phyloP scores from a whole-genome alignment of 495 filamentous ascomycete species.

The Hypoxylon fuscum region DNA sequence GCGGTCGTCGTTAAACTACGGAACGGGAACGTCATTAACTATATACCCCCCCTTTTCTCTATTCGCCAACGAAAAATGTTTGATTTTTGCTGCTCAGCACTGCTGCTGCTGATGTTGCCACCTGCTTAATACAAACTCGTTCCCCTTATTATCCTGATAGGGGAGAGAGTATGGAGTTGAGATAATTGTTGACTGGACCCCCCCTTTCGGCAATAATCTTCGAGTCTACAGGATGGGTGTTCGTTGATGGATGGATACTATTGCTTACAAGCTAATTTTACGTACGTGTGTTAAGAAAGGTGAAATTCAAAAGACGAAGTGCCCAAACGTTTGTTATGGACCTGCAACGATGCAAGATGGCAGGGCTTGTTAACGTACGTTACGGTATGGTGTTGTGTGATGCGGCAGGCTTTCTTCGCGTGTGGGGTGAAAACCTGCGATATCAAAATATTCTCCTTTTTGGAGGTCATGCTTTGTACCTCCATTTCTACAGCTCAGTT shows the following conservation, averaged over 20 bases:
- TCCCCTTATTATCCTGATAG: too few species aligned
- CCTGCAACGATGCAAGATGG: too few species aligned
- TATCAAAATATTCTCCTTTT: conserved; percentile 43
- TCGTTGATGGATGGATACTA: neutral
- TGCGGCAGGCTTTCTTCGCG: too few species aligned
- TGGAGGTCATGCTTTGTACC: conserved; percentile 26
- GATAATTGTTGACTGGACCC: neutral
- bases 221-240: neutral
- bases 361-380: too few species aligned
- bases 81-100: conserved; percentile 31
- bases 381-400: too few species aligned
- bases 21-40: neutral
- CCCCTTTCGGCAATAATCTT: too few species aligned
- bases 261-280: too few species aligned
- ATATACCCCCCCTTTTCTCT: conserved; percentile 14
- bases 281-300: neutral
- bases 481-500: conserved; percentile 44
- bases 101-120: too few species aligned
- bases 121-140: conserved; percentile 9
- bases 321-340: too few species aligned
- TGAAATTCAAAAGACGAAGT: conserved; percentile 5
- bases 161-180: neutral
- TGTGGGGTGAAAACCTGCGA: conserved; percentile 20
- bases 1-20: conserved; percentile 87
- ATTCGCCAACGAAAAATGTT: conserved; percentile 32